Percentiles rank a stretch among this genome's conserved stretches.
phyloP scores from a whole-genome alignment of 345 rosid species.

The thale cress (Arabidopsis thaliana) region DNA sequence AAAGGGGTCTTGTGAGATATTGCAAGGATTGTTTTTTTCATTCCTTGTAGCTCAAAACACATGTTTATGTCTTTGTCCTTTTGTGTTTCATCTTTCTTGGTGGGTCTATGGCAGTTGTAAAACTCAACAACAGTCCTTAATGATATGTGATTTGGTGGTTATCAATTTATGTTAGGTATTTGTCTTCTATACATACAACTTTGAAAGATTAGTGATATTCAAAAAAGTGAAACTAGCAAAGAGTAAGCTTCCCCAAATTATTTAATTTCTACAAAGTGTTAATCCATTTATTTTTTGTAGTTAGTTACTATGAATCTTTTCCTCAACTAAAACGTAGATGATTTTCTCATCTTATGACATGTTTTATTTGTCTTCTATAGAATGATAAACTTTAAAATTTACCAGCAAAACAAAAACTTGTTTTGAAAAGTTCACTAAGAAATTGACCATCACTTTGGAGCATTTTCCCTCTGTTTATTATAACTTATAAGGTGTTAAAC shows the following conservation, averaged over 20 bases:
- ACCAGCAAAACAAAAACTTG: background rate
- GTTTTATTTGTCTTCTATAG: background rate
- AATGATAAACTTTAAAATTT: background rate
- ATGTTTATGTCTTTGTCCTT: conserved; percentile 24
- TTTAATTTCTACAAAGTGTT: too few relatives aligned
- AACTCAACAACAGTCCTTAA: conserved; percentile 45
- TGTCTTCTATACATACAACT: background rate
- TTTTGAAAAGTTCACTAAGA: background rate
- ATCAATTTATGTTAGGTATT: conserved; percentile 1
- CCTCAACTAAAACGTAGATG: background rate
- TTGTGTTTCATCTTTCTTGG: conserved; percentile 37
- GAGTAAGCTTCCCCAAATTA: background rate
- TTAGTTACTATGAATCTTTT: background rate
- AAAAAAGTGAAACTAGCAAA: background rate
- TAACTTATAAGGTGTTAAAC: background rate
- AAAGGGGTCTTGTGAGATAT: conserved; percentile 35
- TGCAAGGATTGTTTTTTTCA: conserved; percentile 50
- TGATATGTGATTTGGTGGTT: conserved; percentile 40
- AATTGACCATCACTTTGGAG: background rate
- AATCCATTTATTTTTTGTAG: background rate
- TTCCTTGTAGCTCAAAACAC: conserved; percentile 46
- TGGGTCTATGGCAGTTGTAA: conserved; percentile 44
- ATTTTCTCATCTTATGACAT: background rate
- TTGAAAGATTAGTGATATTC: background rate
- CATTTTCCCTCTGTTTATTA: background rate